phyloP scores from a whole-genome alignment of 352 stramenopile species.

The Phytopythium litorale region DNA sequence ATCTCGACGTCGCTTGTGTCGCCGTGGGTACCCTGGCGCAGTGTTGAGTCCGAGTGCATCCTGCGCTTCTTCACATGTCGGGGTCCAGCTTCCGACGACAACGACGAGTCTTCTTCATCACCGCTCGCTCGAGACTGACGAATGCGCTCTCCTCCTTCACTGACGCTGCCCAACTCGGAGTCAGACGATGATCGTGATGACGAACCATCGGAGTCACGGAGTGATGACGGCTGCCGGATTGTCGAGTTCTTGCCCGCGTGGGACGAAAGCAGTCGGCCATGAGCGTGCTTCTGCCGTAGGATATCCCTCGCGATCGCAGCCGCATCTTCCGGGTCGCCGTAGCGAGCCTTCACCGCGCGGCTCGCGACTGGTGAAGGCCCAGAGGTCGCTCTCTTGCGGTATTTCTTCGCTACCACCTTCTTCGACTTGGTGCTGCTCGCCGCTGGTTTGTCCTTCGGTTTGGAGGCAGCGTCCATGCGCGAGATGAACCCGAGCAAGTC shows the following conservation, averaged over 20 bases:
- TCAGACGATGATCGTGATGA: background rate
- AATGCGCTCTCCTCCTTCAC: background rate
- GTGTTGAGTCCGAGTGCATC: background rate
- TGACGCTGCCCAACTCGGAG: background rate
- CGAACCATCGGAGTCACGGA: background rate
- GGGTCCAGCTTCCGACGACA: background rate
- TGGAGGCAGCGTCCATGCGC: conserved; percentile 24
- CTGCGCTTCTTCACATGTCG: background rate
- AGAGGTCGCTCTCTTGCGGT: conserved; percentile 9
- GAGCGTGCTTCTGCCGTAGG: background rate
- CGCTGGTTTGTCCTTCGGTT: conserved; percentile 18
- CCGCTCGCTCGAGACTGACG: background rate
- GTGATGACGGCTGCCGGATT: background rate
- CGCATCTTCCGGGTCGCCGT: conserved; percentile 28
- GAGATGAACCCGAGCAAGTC: conserved; percentile 32
- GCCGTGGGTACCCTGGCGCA: background rate
- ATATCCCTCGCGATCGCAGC: background rate
- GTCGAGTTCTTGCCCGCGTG: background rate
- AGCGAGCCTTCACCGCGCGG: conserved; percentile 18
- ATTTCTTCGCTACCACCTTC: conserved; percentile 21
- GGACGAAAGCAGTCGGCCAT: background rate
- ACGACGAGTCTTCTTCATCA: background rate
- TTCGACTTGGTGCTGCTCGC: background rate
- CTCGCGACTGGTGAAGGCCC: conserved; percentile 26
- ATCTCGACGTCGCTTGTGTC: background rate